Conservation (phyloP, 306 rosid species). For the Begonia masoniana region DNA sequence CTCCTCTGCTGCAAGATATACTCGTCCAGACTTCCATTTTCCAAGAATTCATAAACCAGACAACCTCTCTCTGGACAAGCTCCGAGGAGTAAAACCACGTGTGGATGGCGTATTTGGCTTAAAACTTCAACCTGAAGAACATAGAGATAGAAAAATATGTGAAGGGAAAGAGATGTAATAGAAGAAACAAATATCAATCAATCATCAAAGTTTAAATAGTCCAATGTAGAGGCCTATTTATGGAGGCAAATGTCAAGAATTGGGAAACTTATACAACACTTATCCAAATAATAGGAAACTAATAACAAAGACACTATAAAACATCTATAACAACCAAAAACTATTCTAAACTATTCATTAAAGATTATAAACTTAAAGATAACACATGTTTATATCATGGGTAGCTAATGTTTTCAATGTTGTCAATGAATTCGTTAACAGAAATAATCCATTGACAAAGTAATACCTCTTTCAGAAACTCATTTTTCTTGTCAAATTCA, state of each 20-base stretch:
- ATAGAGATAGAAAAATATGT: background rate
- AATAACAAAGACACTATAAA: background rate
- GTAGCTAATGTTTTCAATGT: too few species aligned
- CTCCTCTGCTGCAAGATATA: slow-evolving; percentile 31
- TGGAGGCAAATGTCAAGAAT: too few species aligned
- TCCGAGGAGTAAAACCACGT: slow-evolving; percentile 80
- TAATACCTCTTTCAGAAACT: slow-evolving; percentile 81
- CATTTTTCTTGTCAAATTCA: slow-evolving; percentile 49
- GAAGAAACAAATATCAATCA: too few species aligned
- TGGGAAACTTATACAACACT: too few species aligned
- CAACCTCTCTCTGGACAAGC: slow-evolving; percentile 87
- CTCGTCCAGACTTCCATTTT: slow-evolving; percentile 84
- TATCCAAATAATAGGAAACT: too few species aligned
- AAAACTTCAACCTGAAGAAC: slow-evolving; percentile 76
- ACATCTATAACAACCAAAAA: background rate
- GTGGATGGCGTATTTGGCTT: slow-evolving; percentile 84
- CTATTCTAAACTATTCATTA: too few species aligned
- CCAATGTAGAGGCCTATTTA: too few species aligned
- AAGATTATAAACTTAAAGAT: too few species aligned
- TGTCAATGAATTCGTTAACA: background rate
- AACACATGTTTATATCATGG: too few species aligned
- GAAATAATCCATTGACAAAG: background rate
- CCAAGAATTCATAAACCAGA: slow-evolving; percentile 77
- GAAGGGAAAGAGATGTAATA: too few species aligned
- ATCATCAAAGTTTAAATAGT: too few species aligned